These are phyloP conservation scores for Craterostigma plantagineum DNA, from an alignment of 257 asterid genomes.

Conservation along the genomic window DNA sequence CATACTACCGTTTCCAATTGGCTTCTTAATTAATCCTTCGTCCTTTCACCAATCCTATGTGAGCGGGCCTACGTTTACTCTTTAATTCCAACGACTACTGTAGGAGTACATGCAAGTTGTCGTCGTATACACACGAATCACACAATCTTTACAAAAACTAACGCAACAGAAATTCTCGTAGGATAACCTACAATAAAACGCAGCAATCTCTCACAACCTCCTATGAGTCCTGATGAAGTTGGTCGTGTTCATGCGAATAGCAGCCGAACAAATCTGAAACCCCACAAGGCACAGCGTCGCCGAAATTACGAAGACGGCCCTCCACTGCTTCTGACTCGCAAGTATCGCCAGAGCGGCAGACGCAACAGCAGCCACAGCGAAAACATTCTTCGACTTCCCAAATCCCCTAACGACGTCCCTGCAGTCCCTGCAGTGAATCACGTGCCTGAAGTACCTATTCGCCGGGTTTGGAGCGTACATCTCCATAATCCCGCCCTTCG, in stretches of 20 bases:
- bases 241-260: constrained; percentile 44
- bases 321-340: constrained; percentile 70
- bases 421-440: constrained; percentile 68
- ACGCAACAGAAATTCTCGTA: too few relatives aligned
- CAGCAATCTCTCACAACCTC: constrained; percentile 26
- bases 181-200: too few relatives aligned
- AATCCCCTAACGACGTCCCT: constrained; percentile 26
- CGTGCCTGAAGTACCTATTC: constrained; percentile 67
- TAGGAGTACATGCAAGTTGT: too few relatives aligned
- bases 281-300: constrained; percentile 56
- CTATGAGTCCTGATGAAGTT: constrained; percentile 86
- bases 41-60: too few relatives aligned
- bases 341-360: constrained; percentile 66
- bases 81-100: too few relatives aligned
- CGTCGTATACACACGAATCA: too few relatives aligned
- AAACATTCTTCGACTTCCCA: constrained; percentile 39
- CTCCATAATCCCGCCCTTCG: constrained; percentile 72
- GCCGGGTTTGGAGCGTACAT: constrained; percentile 59
- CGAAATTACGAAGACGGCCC: constrained; percentile 33
- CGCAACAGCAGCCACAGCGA: constrained; percentile 36
- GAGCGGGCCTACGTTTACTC: too few relatives aligned
- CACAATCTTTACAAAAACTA: too few relatives aligned
- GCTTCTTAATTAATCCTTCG: too few relatives aligned
- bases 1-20: too few relatives aligned
- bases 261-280: constrained; percentile 37